A percentile compares a stretch with the other conserved stretches of the same genome.
phyloP scores from a whole-genome alignment of 106 monocot species.

The Iris macrosiphon region DNA sequence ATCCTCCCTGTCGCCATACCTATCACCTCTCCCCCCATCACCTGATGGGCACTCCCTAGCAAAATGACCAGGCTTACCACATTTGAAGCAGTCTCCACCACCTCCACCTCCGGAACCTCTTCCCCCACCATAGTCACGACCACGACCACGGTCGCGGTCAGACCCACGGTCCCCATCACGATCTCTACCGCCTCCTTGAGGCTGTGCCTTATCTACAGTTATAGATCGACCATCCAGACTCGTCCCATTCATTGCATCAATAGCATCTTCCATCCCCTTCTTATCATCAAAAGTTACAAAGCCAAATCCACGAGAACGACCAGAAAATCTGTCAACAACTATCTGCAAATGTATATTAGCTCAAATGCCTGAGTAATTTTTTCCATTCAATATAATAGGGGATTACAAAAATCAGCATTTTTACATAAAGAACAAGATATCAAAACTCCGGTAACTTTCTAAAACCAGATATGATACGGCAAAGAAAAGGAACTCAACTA shows the following conservation, averaged over 20 bases:
- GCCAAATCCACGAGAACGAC: slow-evolving; percentile 89
- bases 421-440: slow-evolving; percentile 4
- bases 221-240: slow-evolving; percentile 88
- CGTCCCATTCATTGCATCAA: slow-evolving; percentile 93
- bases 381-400: too few relatives aligned
- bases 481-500: too few relatives aligned
- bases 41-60: slow-evolving; percentile 92
- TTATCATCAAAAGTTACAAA: slow-evolving; percentile 88
- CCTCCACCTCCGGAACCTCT: slow-evolving; percentile 24
- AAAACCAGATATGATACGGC: too few relatives aligned
- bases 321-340: slow-evolving; percentile 65
- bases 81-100: slow-evolving; percentile 83
- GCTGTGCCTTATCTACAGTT: slow-evolving; percentile 96
- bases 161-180: slow-evolving; percentile 58
- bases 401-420: too few relatives aligned
- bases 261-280: slow-evolving; percentile 90
- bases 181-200: slow-evolving; percentile 54
- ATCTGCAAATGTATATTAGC: slow-evolving; percentile 73
- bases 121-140: slow-evolving; percentile 16
- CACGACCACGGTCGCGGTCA: slow-evolving; percentile 51
- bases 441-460: too few relatives aligned
- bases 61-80: slow-evolving; percentile 97
- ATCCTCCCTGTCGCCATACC: slow-evolving; percentile 19
- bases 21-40: slow-evolving; percentile 65
- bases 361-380: too few relatives aligned